Percentiles rank a stretch among this genome's conserved stretches.
Conservation (phyloP, 306 rosid species). For the Sindora glabra region DNA sequence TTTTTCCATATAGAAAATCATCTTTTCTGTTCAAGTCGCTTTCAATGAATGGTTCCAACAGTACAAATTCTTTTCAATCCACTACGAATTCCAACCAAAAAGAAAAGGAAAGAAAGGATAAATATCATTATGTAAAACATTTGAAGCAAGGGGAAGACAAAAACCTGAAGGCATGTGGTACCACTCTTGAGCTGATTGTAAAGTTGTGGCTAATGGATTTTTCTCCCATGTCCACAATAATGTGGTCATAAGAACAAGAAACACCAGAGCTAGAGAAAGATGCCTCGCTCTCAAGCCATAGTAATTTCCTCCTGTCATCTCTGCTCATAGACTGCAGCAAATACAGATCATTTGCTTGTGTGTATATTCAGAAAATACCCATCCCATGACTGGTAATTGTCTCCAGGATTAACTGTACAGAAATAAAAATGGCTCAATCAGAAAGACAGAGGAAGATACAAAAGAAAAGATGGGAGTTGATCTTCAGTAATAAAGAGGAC, state of each 20-base stretch:
- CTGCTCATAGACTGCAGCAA: slow-evolving; percentile 2
- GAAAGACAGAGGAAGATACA: background rate
- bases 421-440: slow-evolving; percentile 4
- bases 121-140: background rate
- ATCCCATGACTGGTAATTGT: background rate
- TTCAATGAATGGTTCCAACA: too few species aligned
- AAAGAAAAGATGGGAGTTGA: background rate
- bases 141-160: slow-evolving; percentile 21
- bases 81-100: background rate
- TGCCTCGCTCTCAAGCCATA: slow-evolving; percentile 38
- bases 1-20: background rate
- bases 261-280: slow-evolving; percentile 43
- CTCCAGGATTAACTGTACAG: slow-evolving; percentile 18
- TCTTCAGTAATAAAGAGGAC: too few species aligned
- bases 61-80: too few species aligned
- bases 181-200: slow-evolving; percentile 37
- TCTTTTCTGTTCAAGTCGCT: too few species aligned
- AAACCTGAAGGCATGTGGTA: slow-evolving; percentile 43
- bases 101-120: too few species aligned
- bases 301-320: slow-evolving; percentile 59
- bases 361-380: slow-evolving; percentile 7
- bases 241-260: slow-evolving; percentile 38
- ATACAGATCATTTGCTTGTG: slow-evolving; percentile 11
- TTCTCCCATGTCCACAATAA: slow-evolving; percentile 69
- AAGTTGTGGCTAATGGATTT: slow-evolving; percentile 43